phyloP scores from a whole-genome alignment of 2,329 filamentous ascomycete species.

The Pseudogymnoascus sp. region DNA sequence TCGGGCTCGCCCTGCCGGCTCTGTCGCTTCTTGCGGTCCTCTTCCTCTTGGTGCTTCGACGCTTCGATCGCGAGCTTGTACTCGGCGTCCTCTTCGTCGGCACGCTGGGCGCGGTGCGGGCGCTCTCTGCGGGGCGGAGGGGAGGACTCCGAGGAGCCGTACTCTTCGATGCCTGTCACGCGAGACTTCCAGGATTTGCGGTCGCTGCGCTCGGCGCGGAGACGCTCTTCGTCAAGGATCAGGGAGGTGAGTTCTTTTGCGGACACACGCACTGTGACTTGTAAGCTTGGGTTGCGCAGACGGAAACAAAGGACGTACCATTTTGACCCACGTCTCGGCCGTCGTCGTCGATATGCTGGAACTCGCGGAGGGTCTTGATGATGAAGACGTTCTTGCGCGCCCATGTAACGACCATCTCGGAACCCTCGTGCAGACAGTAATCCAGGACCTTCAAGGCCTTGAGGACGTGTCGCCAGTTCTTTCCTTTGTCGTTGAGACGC shows the following conservation, averaged over 20 bases:
- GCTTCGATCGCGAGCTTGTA: conserved; percentile 87
- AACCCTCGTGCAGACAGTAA: conserved; percentile 95
- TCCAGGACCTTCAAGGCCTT: conserved; percentile 97
- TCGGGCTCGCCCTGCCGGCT: conserved; percentile 46
- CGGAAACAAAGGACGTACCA: conserved; percentile 50
- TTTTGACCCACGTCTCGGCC: conserved; percentile 93
- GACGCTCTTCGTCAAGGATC: conserved; percentile 85
- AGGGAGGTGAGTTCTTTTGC: conserved; percentile 92
- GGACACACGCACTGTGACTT: conserved; percentile 73
- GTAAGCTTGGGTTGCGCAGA: conserved; percentile 21
- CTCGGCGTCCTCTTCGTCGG: conserved; percentile 82
- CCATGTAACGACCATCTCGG: conserved; percentile 94
- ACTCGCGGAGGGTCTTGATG: conserved; percentile 96
- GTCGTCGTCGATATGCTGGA: conserved; percentile 93
- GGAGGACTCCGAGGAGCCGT: conserved; percentile 40
- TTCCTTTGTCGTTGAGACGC: conserved; percentile 96
- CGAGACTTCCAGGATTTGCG: conserved; percentile 95
- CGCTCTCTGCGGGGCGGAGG: conserved; percentile 39
- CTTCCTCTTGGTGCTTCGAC: conserved; percentile 90
- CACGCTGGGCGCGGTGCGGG: conserved; percentile 42
- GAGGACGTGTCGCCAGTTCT: conserved; percentile 97
- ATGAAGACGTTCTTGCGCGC: conserved; percentile 97
- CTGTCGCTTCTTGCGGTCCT: conserved; percentile 70
- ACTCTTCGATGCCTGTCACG: conserved; percentile 87
- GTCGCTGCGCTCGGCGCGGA: conserved; percentile 83